Evolutionary conservation across 306 rosid genomes (phyloP).

Genomic region (Pyrus pyrifolia): DNA sequence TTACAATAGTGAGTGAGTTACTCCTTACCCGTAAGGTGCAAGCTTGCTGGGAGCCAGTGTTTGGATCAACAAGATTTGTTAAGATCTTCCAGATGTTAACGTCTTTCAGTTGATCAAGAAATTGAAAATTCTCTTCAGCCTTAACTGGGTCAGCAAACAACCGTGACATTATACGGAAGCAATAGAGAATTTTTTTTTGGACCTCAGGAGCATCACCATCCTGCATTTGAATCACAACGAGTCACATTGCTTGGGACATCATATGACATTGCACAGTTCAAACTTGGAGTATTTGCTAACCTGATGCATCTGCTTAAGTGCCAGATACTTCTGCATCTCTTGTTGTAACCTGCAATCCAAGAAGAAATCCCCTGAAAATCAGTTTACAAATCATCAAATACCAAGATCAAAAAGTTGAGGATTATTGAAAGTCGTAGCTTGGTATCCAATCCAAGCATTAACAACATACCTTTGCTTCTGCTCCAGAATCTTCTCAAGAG

Average conservation of each 20-base stretch:
- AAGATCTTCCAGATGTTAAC: constrained; percentile 91
- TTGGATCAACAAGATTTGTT: constrained; percentile 76
- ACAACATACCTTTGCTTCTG: constrained; percentile 85
- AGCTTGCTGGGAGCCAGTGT: constrained; percentile 67
- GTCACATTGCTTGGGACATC: constrained; percentile 18
- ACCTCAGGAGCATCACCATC: constrained; percentile 74
- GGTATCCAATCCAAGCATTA: constrained; percentile 14
- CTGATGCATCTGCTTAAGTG: constrained; percentile 68
- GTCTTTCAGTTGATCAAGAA: constrained; percentile 92
- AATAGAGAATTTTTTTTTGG: constrained; percentile 60
- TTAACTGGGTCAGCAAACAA: constrained; percentile 71
- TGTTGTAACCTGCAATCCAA: constrained; percentile 78
- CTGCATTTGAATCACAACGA: constrained; percentile 57
- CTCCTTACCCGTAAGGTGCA: constrained; percentile 53
- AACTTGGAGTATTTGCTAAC: constrained; percentile 42
- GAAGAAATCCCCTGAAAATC: constrained; percentile 34
- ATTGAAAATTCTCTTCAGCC: constrained; percentile 81
- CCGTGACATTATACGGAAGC: constrained; percentile 87
- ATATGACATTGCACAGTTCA: constrained; percentile 15
- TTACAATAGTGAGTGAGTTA: neutral
- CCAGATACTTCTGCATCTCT: constrained; percentile 93
- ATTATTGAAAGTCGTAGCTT: constrained; percentile 16
- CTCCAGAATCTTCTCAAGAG: constrained; percentile 92
- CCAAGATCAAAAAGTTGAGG: constrained; percentile 16
- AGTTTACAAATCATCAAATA: constrained; percentile 25